Percentiles rank a stretch among this genome's conserved stretches.
Evolutionary conservation across 768 basidiomycete species (phyloP).

Genomic region (Lactarius evosmus): DNA sequence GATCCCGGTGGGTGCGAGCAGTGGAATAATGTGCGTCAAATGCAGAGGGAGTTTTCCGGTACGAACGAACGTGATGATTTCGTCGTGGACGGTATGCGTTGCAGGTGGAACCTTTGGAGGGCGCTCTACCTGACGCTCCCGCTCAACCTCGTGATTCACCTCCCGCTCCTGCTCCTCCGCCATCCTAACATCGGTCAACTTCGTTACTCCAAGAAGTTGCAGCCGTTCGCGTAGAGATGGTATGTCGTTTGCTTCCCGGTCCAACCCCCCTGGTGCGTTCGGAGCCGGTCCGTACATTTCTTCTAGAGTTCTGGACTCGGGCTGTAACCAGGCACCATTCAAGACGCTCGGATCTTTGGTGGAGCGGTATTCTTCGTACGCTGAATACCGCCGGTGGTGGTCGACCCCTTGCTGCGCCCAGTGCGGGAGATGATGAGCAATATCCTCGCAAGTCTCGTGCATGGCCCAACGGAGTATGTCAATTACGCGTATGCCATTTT

Average conservation of each 20-base stretch:
- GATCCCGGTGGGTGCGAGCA: neutral
- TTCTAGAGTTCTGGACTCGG: neutral
- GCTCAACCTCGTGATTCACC: constrained; percentile 7
- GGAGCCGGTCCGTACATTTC: neutral
- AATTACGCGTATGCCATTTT: neutral
- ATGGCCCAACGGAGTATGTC: constrained; percentile 16
- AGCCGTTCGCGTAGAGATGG: neutral
- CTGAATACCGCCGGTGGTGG: neutral
- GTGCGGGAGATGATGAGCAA: constrained; percentile 5
- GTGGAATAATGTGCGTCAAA: neutral
- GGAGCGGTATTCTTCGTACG: neutral
- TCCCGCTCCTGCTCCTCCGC: constrained; percentile 18
- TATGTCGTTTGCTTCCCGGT: neutral
- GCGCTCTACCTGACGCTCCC: neutral
- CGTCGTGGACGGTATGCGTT: neutral
- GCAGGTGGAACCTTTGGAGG: constrained; percentile 1
- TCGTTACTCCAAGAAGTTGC: neutral
- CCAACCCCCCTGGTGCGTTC: neutral
- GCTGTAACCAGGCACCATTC: neutral
- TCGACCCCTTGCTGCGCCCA: constrained; percentile 13
- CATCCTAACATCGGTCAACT: neutral
- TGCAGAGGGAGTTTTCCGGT: neutral
- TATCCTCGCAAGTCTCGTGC: constrained; percentile 18
- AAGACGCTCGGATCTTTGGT: neutral
- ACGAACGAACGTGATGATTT: neutral